Evolutionary conservation across 2,329 filamentous ascomycete species (phyloP).

Genomic region (Lachnellula hyalina): DNA sequence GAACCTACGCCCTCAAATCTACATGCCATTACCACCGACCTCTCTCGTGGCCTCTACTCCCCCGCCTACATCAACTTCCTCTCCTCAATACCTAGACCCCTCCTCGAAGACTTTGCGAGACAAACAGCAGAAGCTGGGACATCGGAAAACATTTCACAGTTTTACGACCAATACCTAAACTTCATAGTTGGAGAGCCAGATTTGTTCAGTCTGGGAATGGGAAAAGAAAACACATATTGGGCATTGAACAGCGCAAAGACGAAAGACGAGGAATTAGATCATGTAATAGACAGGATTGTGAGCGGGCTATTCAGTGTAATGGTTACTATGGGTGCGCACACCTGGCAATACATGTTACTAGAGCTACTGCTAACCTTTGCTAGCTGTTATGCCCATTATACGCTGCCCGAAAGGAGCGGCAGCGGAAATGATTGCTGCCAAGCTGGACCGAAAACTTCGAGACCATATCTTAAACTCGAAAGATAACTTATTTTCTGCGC

Average conservation of each 20-base stretch:
- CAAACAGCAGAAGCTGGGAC: constrained; percentile 81
- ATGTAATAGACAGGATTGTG: constrained; percentile 83
- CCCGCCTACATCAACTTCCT: constrained; percentile 97
- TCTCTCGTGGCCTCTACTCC: constrained; percentile 82
- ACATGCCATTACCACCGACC: constrained; percentile 74
- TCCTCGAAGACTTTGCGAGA: constrained; percentile 91
- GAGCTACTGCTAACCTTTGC: constrained; percentile 22
- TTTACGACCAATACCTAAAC: constrained; percentile 96
- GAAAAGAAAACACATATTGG: constrained; percentile 87
- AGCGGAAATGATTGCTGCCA: constrained; percentile 89
- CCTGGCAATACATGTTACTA: neutral
- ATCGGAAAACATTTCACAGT: constrained; percentile 82
- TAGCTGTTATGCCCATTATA: constrained; percentile 89
- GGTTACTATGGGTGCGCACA: constrained; percentile 81
- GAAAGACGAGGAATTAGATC: constrained; percentile 83
- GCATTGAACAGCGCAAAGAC: constrained; percentile 92
- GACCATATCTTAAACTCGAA: constrained; percentile 98
- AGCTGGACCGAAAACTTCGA: constrained; percentile 89
- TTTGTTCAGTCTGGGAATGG: constrained; percentile 88
- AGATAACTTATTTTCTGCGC: constrained; percentile 82
- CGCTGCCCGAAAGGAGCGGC: constrained; percentile 88
- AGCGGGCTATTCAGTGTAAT: constrained; percentile 96
- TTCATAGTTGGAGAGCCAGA: constrained; percentile 96
- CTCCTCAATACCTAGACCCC: constrained; percentile 80
- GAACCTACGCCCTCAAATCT: constrained; percentile 82